Conservation (phyloP, 768 basidiomycete genomes). For the Stropharia rugosoannulata region DNA sequence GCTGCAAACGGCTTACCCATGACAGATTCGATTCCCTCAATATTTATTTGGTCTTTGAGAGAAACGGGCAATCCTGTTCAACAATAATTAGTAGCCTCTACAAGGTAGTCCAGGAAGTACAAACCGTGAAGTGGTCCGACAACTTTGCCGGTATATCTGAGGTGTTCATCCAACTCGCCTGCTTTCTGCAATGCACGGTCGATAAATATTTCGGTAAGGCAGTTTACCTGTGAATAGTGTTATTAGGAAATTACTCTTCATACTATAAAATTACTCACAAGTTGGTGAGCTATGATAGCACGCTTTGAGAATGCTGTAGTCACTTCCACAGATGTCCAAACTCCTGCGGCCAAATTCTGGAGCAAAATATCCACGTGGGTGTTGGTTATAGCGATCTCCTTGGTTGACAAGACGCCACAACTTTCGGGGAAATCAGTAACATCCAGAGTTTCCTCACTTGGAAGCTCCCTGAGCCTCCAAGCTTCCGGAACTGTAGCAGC, state of each 20-base stretch:
- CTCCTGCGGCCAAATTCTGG: conserved; percentile 46
- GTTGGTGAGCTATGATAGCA: conserved; percentile 77
- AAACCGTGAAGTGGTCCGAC: conserved; percentile 73
- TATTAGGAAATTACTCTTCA: background rate
- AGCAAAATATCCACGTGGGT: conserved; percentile 45
- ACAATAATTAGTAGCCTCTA: background rate
- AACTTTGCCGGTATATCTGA: conserved; percentile 59
- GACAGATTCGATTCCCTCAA: conserved; percentile 68
- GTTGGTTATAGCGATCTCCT: conserved; percentile 50
- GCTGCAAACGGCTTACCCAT: conserved; percentile 43
- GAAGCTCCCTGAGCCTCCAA: conserved; percentile 53
- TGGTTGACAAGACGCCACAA: conserved; percentile 54
- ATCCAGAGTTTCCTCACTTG: conserved; percentile 46
- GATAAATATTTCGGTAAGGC: conserved; percentile 82
- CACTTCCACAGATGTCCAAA: conserved; percentile 67
- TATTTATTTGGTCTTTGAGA: conserved; percentile 70
- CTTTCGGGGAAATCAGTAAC: conserved; percentile 54
- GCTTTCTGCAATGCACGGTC: conserved; percentile 68
- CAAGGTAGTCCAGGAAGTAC: background rate
- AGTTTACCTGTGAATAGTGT: conserved; percentile 55
- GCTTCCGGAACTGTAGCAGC: conserved; percentile 57
- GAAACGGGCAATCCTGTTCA: conserved; percentile 57
- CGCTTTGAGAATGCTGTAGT: conserved; percentile 75
- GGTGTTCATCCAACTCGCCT: conserved; percentile 59
- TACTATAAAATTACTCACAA: conserved; percentile 42